Base-by-base conservation (phyloP, 495 filamentous ascomycete genomes). In the Penicillium paradoxum region DNA sequence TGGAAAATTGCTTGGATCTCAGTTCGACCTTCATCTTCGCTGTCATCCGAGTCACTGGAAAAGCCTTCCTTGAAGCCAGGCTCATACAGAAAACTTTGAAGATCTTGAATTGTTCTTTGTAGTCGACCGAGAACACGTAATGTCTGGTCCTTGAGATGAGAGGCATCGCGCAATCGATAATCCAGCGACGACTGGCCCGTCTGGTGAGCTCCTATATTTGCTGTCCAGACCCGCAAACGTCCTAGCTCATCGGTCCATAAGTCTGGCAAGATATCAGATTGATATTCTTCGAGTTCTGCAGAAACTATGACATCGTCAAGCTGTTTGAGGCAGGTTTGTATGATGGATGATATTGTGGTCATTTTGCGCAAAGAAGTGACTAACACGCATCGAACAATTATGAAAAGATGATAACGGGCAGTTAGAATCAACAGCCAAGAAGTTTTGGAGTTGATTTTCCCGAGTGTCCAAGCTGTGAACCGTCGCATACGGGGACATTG, bases 141-240 rank as follows among this genome's bases (percentile, higher is more conserved):
- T 4, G 49, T 51, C n/a, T 78, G 34, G 42, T 49, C 44, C n/a
- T 55, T 62, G 34, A 80, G 58, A 44, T 77, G 70, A 0, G 74
- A 73, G 2, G 74, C 71, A 49, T 80, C 75, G 14, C 73, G 62
- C 0, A 79, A 64, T 2, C 73, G 69, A 47, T 71, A 73, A 21
- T 76, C 74, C 1, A 80, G 64, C 4, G 77, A 79, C 18, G 70
- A 73, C 29, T 62, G 61, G 1, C 66, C 62, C 1, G 45, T 63
- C 24, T 66, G 65, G 45, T 79, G 70, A 13, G 75, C 77, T 9
- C 71, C 76, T 29, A 76, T 73, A 56, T 75, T 78, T 3, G 55
- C 65, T 13, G 66, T 64, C 76, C 77, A 79, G 11, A 76, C 49
- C 22, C 71, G 69, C 45, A 79, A 68, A 19, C 68, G 60, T 1